Conservation (phyloP, 2,329 filamentous ascomycete species). For the Macrophomina tecta region DNA sequence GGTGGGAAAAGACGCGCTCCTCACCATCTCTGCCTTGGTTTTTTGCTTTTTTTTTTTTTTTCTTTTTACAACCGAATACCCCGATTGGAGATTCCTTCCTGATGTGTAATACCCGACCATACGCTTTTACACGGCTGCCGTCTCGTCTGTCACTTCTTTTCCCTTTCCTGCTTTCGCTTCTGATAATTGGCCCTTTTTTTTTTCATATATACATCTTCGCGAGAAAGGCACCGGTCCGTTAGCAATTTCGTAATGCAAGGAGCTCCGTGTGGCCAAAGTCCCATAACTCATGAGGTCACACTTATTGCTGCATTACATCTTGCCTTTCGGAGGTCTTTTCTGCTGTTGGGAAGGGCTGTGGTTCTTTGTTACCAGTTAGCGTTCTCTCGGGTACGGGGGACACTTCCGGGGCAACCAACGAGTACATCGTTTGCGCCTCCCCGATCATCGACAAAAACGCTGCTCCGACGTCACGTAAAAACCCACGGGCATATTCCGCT, state of each 20-base stretch:
- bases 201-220: background rate
- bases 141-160: background rate
- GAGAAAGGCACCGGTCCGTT: background rate
- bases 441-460: background rate
- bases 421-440: background rate
- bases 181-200: slow-evolving; percentile 1
- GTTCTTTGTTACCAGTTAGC: background rate
- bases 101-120: slow-evolving; percentile 17
- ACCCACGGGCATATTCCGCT: background rate
- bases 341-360: background rate
- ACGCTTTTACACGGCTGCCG: slow-evolving; percentile 10
- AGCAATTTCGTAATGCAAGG: background rate
- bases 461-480: slow-evolving; percentile 19
- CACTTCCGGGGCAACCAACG: background rate
- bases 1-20: background rate
- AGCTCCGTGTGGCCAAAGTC: background rate
- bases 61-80: slow-evolving; percentile 9
- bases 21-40: background rate
- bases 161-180: background rate
- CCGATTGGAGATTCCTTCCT: slow-evolving; percentile 16
- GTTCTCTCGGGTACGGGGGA: background rate
- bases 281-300: background rate
- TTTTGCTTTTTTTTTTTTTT: background rate
- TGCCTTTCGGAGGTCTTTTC: slow-evolving; percentile 18
- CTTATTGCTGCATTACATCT: background rate